A percentile compares a stretch with the other conserved stretches of the same genome.
Evolutionary conservation across 371 early-diverging fungal genomes (phyloP).

Genomic region (Ordospora pajunii): DNA sequence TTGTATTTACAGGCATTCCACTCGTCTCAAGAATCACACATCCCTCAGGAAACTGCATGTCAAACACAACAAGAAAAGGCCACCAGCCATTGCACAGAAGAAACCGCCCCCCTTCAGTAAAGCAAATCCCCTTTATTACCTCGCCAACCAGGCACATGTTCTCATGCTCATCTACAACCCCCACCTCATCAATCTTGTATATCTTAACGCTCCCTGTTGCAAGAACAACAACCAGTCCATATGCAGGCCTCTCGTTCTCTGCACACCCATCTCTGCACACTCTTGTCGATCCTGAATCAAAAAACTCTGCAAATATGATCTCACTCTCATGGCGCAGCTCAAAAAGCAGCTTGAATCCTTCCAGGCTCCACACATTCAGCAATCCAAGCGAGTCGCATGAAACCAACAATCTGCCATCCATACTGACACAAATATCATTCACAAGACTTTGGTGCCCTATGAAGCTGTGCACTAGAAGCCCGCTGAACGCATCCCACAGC

Average conservation of each 20-base stretch:
- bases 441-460: conserved; percentile 48
- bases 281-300: conserved; percentile 23
- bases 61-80: conserved; percentile 57
- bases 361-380: conserved; percentile 43
- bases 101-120: conserved; percentile 58
- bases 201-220: conserved; percentile 36
- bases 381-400: conserved; percentile 56
- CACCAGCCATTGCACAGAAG: conserved; percentile 54
- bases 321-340: conserved; percentile 7
- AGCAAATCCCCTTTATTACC: conserved; percentile 52
- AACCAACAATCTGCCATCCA: conserved; percentile 45
- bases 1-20: conserved; percentile 35
- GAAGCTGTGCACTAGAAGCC: conserved; percentile 43
- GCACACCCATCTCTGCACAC: conserved; percentile 15
- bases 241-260: neutral
- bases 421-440: conserved; percentile 53
- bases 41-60: conserved; percentile 39
- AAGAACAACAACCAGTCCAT: conserved; percentile 42
- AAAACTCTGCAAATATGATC: conserved; percentile 56
- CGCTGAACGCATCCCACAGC: conserved; percentile 48
- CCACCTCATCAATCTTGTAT: conserved; percentile 8
- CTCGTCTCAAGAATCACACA: conserved; percentile 58
- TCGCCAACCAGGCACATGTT: conserved; percentile 38
- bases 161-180: conserved; percentile 27
- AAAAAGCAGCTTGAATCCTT: conserved; percentile 15